Evolutionary conservation across 306 rosid genomes (phyloP).

Genomic region (Lablab purpureus): DNA sequence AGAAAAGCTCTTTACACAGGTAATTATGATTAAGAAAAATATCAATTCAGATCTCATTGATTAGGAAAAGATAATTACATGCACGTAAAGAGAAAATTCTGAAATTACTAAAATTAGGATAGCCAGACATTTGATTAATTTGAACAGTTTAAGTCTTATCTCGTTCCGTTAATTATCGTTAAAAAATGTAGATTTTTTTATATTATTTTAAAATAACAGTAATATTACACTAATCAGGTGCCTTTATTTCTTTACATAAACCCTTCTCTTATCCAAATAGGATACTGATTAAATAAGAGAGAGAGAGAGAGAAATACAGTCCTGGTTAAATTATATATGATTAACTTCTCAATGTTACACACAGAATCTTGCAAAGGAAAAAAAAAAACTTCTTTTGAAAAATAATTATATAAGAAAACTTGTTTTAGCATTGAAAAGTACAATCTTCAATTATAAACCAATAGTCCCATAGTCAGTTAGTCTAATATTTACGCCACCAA

Average conservation of each 20-base stretch:
- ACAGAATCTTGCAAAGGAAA: background rate
- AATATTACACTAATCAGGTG: background rate
- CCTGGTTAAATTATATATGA: background rate
- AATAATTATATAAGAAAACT: background rate
- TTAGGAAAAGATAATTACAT: background rate
- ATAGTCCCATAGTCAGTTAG: background rate
- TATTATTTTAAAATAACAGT: background rate
- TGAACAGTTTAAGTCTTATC: background rate
- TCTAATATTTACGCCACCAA: slow-evolving; percentile 15
- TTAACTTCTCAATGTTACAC: background rate
- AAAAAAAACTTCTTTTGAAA: background rate
- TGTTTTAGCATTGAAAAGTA: background rate
- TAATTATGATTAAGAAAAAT: slow-evolving; percentile 27
- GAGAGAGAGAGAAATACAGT: no score
- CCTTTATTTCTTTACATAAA: background rate
- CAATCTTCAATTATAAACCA: background rate
- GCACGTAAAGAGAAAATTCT: background rate
- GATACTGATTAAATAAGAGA: background rate
- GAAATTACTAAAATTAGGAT: background rate
- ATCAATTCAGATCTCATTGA: background rate
- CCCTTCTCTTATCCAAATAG: background rate
- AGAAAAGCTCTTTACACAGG: background rate
- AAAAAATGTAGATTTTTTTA: background rate
- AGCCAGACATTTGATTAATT: background rate
- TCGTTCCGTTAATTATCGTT: background rate